phyloP scores from a whole-genome alignment of 2,329 filamentous ascomycete genomes.

The Cladosporium sp. region DNA sequence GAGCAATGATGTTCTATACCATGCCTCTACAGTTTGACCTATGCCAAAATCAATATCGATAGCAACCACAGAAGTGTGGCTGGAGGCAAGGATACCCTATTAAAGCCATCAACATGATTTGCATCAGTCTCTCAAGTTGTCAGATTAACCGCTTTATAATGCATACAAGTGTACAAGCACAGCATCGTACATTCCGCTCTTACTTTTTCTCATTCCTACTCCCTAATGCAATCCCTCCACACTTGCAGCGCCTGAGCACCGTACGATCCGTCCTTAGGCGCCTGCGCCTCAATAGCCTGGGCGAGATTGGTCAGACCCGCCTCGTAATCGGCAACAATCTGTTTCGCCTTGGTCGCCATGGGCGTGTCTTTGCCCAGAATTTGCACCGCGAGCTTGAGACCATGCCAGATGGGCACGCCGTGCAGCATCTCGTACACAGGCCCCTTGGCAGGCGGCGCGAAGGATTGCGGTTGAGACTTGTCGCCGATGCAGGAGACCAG shows the following conservation, averaged over 20 bases:
- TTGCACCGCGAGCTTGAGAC: slow-evolving; percentile 38
- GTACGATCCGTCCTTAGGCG: slow-evolving; percentile 22
- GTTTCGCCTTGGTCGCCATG: slow-evolving; percentile 17
- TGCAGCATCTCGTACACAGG: slow-evolving; percentile 25
- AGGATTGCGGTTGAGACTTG: not conserved
- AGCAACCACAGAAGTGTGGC: no score
- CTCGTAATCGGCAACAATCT: slow-evolving; percentile 26
- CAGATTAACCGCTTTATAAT: no score
- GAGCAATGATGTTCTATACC: no score
- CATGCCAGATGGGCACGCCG: slow-evolving; percentile 39
- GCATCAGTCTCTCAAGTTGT: no score
- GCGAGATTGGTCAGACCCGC: slow-evolving; percentile 21
- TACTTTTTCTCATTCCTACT: slow-evolving; percentile 9
- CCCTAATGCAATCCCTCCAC: slow-evolving; percentile 24
- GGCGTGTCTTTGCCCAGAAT: slow-evolving; percentile 37
- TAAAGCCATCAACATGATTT: no score
- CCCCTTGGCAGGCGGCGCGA: slow-evolving; percentile 8
- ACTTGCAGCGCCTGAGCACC: slow-evolving; percentile 24
- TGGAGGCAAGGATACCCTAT: no score
- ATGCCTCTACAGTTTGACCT: no score
- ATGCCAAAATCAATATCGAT: no score
- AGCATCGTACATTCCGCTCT: no score
- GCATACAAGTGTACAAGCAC: not conserved
- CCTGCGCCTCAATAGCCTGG: slow-evolving; percentile 20
- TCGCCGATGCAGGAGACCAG: slow-evolving; percentile 32